Conservation (phyloP, 179 eudicot species). For the Silene noctiflora region DNA sequence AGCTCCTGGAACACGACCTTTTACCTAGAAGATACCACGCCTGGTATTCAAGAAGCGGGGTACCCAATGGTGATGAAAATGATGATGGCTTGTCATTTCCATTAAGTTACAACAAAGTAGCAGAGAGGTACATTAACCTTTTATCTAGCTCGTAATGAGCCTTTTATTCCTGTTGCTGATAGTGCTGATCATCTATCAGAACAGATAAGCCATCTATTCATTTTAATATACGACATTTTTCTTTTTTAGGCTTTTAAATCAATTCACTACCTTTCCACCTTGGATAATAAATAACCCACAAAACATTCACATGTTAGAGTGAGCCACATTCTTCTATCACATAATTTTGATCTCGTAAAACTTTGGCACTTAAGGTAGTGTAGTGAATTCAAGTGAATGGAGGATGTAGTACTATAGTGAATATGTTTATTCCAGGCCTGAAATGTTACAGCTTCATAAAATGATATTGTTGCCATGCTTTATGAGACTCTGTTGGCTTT, state of each 20-base stretch:
- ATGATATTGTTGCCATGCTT: background rate
- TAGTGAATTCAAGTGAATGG: background rate
- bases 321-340: background rate
- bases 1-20: slow-evolving; percentile 91
- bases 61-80: slow-evolving; percentile 71
- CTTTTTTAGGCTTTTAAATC: background rate
- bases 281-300: background rate
- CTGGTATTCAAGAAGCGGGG: slow-evolving; percentile 87
- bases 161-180: slow-evolving; percentile 9
- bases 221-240: background rate
- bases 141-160: background rate
- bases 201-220: background rate
- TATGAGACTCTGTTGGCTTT: slow-evolving; percentile 14
- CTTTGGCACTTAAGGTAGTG: background rate
- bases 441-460: background rate
- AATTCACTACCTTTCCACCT: background rate
- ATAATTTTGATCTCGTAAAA: background rate
- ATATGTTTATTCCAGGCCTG: background rate
- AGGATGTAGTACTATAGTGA: background rate
- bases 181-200: slow-evolving; percentile 7
- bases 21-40: slow-evolving; percentile 94
- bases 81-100: slow-evolving; percentile 88
- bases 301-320: background rate
- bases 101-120: slow-evolving; percentile 72
- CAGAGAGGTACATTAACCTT: slow-evolving; percentile 59